Evolutionary conservation across 2,329 filamentous ascomycete species (phyloP).

Genomic region (Xylaria sp.): DNA sequence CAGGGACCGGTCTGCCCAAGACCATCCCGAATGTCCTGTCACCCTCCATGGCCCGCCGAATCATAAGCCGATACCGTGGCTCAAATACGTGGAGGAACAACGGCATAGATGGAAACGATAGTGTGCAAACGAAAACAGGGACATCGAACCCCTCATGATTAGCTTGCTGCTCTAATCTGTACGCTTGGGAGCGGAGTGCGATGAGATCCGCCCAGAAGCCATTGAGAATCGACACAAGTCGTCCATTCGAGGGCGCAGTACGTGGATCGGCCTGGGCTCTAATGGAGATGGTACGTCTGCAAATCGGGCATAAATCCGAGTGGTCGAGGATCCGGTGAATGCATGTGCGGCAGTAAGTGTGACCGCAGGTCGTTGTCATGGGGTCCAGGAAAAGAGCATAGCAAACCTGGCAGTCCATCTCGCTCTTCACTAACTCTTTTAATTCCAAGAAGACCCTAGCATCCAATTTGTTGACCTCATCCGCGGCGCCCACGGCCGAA

Average conservation of each 20-base stretch:
- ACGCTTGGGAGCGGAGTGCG: constrained; percentile 64
- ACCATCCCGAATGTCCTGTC: constrained; percentile 88
- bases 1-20: constrained; percentile 68
- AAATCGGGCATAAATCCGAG: constrained; percentile 82
- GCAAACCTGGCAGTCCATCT: constrained; percentile 90
- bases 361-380: constrained; percentile 85
- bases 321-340: constrained; percentile 81
- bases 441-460: constrained; percentile 65
- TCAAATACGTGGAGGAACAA: constrained; percentile 94
- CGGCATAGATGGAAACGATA: constrained; percentile 84
- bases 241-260: constrained; percentile 67
- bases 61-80: constrained; percentile 91
- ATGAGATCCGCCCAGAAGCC: constrained; percentile 77
- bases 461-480: constrained; percentile 56
- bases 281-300: constrained; percentile 72
- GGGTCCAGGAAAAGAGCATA: constrained; percentile 85
- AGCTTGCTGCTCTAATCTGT: constrained; percentile 67
- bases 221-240: constrained; percentile 71
- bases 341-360: constrained; percentile 88
- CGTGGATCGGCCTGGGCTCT: constrained; percentile 56
- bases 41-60: constrained; percentile 78
- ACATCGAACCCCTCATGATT: constrained; percentile 68
- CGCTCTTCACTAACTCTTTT: constrained; percentile 70
- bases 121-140: constrained; percentile 83
- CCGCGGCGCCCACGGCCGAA: constrained; percentile 46